Conservation (phyloP, 805 yeast genomes). For the Suhomyces canberraensis region DNA sequence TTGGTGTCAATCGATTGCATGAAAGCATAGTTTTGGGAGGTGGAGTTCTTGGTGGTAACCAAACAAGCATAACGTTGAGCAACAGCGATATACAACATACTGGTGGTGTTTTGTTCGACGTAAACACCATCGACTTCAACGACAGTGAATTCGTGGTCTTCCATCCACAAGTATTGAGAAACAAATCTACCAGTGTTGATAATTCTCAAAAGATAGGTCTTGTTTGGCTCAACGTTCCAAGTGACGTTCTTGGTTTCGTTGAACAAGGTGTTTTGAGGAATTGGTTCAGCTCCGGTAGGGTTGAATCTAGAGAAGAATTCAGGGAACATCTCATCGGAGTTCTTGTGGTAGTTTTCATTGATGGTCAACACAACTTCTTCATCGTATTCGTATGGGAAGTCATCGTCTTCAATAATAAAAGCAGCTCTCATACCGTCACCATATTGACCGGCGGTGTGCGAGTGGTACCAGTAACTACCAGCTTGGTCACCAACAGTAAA, state of each 20-base stretch:
- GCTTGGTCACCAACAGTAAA: constrained; percentile 80
- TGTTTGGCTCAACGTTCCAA: constrained; percentile 79
- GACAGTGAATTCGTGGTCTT: constrained; percentile 81
- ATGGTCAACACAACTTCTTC: constrained; percentile 70
- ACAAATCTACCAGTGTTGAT: constrained; percentile 89
- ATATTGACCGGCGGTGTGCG: constrained; percentile 86
- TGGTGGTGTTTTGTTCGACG: constrained; percentile 71
- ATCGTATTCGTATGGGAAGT: constrained; percentile 71
- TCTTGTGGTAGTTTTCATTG: constrained; percentile 86
- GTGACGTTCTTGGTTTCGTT: constrained; percentile 78
- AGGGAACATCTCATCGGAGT: constrained; percentile 48
- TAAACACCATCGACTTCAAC: constrained; percentile 92
- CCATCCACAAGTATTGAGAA: constrained; percentile 84
- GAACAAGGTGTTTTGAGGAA: constrained; percentile 76
- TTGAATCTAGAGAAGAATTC: constrained; percentile 68
- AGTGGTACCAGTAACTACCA: constrained; percentile 97
- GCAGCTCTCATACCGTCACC: constrained; percentile 90
- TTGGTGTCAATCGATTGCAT: constrained; percentile 76
- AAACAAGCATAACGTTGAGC: constrained; percentile 91
- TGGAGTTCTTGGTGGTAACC: constrained; percentile 63
- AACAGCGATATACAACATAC: constrained; percentile 72
- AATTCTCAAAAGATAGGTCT: constrained; percentile 77
- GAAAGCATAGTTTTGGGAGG: constrained; percentile 70
- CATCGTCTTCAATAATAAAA: constrained; percentile 70
- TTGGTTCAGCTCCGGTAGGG: constrained; percentile 98